Conservation (phyloP, 2,329 filamentous ascomycete species). For the Talaromyces sp. region DNA sequence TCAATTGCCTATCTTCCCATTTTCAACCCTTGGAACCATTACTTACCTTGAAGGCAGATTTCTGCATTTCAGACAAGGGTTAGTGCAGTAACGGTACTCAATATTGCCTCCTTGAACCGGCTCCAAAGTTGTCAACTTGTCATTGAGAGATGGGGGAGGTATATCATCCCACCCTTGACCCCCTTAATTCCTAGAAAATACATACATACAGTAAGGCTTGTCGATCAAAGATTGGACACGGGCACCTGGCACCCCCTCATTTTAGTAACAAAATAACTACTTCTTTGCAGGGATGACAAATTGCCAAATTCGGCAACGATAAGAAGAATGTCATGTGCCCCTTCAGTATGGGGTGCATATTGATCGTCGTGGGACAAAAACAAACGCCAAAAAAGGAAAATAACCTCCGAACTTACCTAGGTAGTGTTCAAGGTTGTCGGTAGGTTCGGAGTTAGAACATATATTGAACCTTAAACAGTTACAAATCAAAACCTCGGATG, state of each 20-base stretch:
- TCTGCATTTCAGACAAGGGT: not conserved
- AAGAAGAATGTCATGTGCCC: not conserved
- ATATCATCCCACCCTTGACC: not conserved
- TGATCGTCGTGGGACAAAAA: not conserved
- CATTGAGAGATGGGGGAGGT: not conserved
- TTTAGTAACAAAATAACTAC: too few relatives aligned
- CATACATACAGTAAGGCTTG: not conserved
- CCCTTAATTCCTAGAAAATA: not conserved
- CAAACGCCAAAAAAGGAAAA: not conserved
- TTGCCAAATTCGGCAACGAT: not conserved
- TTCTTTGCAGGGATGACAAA: not conserved
- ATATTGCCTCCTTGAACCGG: too few relatives aligned
- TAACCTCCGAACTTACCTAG: not conserved
- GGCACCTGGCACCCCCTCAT: not conserved
- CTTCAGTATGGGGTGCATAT: conserved; percentile 1
- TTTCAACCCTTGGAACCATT: too few relatives aligned
- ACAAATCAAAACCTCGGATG: not conserved
- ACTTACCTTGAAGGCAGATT: too few relatives aligned
- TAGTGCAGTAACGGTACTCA: not conserved
- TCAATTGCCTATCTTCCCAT: too few relatives aligned
- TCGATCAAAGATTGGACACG: not conserved
- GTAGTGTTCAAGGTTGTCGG: not conserved
- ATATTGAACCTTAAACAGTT: not conserved
- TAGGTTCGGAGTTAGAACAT: not conserved
- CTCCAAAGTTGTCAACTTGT: too few relatives aligned